phyloP scores from a whole-genome alignment of 176 grass and related monocot species.

The Aegilops speltoides region DNA sequence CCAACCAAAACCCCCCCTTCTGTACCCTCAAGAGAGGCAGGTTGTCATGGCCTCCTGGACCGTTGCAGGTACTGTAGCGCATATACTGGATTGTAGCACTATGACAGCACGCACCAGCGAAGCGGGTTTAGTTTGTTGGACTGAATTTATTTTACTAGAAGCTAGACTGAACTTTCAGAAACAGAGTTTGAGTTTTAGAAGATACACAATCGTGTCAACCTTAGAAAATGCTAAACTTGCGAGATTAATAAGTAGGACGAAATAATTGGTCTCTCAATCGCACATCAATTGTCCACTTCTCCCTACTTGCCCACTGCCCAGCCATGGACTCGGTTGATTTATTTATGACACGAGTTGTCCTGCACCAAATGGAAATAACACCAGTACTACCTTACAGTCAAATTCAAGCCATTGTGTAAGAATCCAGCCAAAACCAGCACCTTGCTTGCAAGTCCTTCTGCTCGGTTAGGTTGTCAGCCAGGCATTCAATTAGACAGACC shows the following conservation, averaged over 20 bases:
- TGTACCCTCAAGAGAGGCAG: conserved; percentile 41
- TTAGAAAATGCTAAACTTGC: neutral
- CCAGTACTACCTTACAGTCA: conserved; percentile 23
- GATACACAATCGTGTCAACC: neutral
- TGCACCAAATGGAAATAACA: conserved; percentile 27
- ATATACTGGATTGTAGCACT: neutral
- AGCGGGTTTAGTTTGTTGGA: neutral
- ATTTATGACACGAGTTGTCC: conserved; percentile 11
- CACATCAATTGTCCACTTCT: neutral
- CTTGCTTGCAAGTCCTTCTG: conserved; percentile 46
- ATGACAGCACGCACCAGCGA: conserved; percentile 4
- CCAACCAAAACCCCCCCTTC: conserved; percentile 11
- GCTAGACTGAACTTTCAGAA: neutral
- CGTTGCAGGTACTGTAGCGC: neutral
- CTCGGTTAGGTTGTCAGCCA: conserved; percentile 43
- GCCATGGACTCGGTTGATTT: neutral
- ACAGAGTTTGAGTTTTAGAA: neutral
- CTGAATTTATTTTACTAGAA: neutral
- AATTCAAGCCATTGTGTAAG: conserved; percentile 45
- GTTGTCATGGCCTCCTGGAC: conserved; percentile 3
- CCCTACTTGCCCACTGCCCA: conserved; percentile 9
- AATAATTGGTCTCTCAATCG: neutral
- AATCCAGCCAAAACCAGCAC: conserved; percentile 54
- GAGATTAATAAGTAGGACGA: neutral
- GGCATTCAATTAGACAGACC: conserved; percentile 40